These are phyloP conservation scores for Pyrus betulifolia DNA, from an alignment of 306 rosid species.

Conservation along the genomic window DNA sequence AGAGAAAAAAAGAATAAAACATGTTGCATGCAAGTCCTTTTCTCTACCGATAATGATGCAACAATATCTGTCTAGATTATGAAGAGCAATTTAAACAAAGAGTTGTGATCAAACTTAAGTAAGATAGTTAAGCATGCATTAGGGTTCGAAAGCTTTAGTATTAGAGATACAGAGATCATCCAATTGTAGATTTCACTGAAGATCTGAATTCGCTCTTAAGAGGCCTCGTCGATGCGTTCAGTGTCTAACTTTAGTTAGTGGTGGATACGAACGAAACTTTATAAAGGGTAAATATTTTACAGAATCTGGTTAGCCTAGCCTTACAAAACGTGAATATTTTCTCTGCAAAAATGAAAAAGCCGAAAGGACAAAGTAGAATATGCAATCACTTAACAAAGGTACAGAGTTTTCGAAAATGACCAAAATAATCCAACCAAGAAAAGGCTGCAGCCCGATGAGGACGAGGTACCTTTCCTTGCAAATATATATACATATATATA, in stretches of 20 bases:
- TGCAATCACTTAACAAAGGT: conserved; percentile 23
- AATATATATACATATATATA: not conserved
- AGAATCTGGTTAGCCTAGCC: conserved; percentile 12
- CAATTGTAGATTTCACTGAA: conserved; percentile 20
- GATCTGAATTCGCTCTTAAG: conserved; percentile 23
- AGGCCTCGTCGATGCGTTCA: not conserved
- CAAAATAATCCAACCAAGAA: conserved; percentile 31
- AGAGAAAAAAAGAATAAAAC: too few relatives aligned
- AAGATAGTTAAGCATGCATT: not conserved
- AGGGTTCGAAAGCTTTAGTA: not conserved
- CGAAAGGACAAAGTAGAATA: conserved; percentile 27
- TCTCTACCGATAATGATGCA: not conserved
- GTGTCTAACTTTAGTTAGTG: conserved; percentile 14
- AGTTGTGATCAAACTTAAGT: not conserved
- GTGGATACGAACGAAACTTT: conserved; percentile 1
- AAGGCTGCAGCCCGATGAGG: conserved; percentile 32
- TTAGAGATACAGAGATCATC: conserved; percentile 3
- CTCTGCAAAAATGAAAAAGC: conserved; percentile 9
- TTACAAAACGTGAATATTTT: not conserved
- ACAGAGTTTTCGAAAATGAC: conserved; percentile 48
- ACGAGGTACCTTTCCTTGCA: conserved; percentile 33
- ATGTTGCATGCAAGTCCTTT: not conserved
- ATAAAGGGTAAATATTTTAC: not conserved
- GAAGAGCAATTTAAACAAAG: not conserved
- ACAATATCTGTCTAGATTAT: not conserved